Percentiles rank a stretch among this genome's conserved stretches.
phyloP scores from a whole-genome alignment of 108 stramenopile species.

The Nannochloropsis granulata region DNA sequence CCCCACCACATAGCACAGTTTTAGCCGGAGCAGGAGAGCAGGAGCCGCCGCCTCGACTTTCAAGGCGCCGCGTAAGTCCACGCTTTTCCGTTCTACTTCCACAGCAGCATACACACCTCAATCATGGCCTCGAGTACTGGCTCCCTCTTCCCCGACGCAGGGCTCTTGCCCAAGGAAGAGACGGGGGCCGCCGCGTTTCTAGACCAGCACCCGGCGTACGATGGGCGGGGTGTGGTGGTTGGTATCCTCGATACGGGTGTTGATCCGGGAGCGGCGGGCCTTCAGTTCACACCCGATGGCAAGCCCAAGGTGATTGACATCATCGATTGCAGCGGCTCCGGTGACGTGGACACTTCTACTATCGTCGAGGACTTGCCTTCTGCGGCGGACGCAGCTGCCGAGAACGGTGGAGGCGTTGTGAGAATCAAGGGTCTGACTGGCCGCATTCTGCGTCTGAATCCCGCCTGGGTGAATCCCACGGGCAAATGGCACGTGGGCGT shows the following conservation, averaged over 20 bases:
- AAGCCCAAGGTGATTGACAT: constrained; percentile 59
- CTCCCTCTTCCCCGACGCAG: constrained; percentile 1
- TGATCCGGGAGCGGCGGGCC: constrained; percentile 61
- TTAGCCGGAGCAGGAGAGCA: too few relatives aligned
- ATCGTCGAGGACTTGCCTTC: constrained; percentile 13
- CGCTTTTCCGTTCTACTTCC: too few relatives aligned
- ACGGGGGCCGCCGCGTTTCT: constrained; percentile 19
- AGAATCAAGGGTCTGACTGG: constrained; percentile 38
- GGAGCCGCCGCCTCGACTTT: too few relatives aligned
- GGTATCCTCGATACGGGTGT: constrained; percentile 79
- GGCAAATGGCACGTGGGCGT: constrained; percentile 39
- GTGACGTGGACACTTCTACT: constrained; percentile 57
- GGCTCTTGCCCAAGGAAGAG: constrained; percentile 28
- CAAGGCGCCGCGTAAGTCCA: too few relatives aligned
- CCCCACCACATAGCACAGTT: too few relatives aligned
- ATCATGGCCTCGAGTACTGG: neutral
- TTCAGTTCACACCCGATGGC: constrained; percentile 43
- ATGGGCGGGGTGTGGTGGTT: constrained; percentile 60
- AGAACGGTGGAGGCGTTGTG: constrained; percentile 1
- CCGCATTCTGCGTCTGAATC: constrained; percentile 25
- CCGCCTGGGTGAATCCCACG: constrained; percentile 9
- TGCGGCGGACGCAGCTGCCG: constrained; percentile 1
- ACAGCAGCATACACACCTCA: too few relatives aligned
- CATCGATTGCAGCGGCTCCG: constrained; percentile 71
- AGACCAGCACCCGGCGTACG: constrained; percentile 16